phyloP scores from a whole-genome alignment of 768 basidiomycete genomes.

The Galerina sulciceps region DNA sequence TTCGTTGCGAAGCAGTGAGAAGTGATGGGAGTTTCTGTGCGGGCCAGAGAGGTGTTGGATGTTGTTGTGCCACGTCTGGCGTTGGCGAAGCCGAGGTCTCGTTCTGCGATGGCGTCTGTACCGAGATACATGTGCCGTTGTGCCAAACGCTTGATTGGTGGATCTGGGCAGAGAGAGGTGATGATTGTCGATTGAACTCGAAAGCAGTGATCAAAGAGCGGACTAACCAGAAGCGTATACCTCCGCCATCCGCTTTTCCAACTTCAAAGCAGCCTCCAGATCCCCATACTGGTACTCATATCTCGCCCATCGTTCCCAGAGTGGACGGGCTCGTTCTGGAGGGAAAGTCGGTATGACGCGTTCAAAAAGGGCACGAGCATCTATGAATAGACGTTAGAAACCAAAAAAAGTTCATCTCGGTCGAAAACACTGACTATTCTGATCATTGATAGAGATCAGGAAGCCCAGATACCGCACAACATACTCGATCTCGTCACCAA shows the following conservation, averaged over 20 bases:
- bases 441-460: conserved; percentile 93
- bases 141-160: conserved; percentile 89
- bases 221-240: conserved; percentile 81
- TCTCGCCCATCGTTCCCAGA: conserved; percentile 96
- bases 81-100: conserved; percentile 84
- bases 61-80: conserved; percentile 37
- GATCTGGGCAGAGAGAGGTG: conserved; percentile 53
- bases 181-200: neutral
- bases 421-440: conserved; percentile 72
- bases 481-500: conserved; percentile 82
- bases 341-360: conserved; percentile 80
- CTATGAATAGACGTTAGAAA: conserved; percentile 41
- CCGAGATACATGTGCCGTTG: conserved; percentile 83
- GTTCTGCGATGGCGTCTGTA: conserved; percentile 86
- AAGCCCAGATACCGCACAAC: conserved; percentile 91
- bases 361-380: conserved; percentile 96
- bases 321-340: conserved; percentile 75
- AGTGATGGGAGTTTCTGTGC: conserved; percentile 40
- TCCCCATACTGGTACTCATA: conserved; percentile 98
- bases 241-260: conserved; percentile 89
- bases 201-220: neutral
- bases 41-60: conserved; percentile 24
- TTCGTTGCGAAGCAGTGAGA: conserved; percentile 19
- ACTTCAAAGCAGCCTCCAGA: conserved; percentile 82
- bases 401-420: neutral